phyloP scores from a whole-genome alignment of 73 alveolate species.

The Paramecium tetraurelia region DNA sequence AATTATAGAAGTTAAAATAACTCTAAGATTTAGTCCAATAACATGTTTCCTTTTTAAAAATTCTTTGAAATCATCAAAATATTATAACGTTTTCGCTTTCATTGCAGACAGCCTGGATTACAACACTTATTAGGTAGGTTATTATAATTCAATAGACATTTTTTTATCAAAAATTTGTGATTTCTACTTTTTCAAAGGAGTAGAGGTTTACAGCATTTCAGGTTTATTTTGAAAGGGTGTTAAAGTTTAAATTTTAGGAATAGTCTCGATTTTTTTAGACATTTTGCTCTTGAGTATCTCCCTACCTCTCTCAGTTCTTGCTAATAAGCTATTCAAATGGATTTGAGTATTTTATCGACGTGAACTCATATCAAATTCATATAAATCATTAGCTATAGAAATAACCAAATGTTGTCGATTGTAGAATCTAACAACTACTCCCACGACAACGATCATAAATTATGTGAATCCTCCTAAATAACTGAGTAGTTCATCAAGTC shows the following conservation, averaged over 20 bases:
- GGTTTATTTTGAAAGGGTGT: not conserved
- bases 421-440: not conserved
- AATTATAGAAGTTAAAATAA: not conserved
- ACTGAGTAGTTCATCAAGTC: slow-evolving; percentile 37
- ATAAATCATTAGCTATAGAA: slow-evolving; percentile 26
- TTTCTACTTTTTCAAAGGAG: not conserved
- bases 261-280: not conserved
- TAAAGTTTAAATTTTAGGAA: not conserved
- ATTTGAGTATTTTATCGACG: not conserved
- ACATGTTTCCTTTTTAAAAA: not conserved
- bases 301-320: not conserved
- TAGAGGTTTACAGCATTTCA: not conserved
- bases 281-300: not conserved
- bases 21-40: not conserved
- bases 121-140: not conserved
- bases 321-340: not conserved
- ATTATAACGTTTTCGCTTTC: not conserved
- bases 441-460: slow-evolving; percentile 32
- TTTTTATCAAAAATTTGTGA: not conserved
- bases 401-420: slow-evolving; percentile 17
- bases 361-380: slow-evolving; percentile 5
- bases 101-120: not conserved
- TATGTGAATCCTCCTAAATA: slow-evolving; percentile 35
- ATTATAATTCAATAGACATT: not conserved
- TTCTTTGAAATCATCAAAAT: not conserved